Conservation (phyloP, 2,329 filamentous ascomycete genomes). For the Hypomyces rosellus region DNA sequence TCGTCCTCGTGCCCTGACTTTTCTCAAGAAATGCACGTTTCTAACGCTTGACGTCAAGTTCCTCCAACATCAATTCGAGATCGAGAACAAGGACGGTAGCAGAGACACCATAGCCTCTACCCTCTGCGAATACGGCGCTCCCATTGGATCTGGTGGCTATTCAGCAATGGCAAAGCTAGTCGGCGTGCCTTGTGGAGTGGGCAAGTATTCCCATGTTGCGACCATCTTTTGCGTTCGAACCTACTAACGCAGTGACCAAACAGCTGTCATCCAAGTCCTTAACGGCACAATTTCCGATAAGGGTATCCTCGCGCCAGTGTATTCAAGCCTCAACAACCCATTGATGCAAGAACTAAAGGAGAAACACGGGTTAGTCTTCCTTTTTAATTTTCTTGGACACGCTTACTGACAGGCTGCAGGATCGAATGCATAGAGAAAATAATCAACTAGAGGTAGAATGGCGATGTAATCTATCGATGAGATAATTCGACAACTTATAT, state of each 20-base stretch:
- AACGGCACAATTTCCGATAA: slow-evolving; percentile 58
- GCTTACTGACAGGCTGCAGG: too few species aligned
- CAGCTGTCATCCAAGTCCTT: slow-evolving; percentile 66
- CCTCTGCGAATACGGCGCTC: slow-evolving; percentile 74
- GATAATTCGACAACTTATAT: too few species aligned
- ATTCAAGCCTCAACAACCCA: slow-evolving; percentile 52
- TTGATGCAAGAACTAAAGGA: slow-evolving; percentile 70
- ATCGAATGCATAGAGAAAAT: too few species aligned
- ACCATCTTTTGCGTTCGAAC: too few species aligned
- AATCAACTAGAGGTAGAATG: too few species aligned
- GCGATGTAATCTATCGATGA: too few species aligned
- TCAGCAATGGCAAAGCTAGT: slow-evolving; percentile 80
- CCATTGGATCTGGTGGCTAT: slow-evolving; percentile 72
- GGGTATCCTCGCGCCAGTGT: slow-evolving; percentile 8
- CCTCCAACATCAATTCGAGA: slow-evolving; percentile 75
- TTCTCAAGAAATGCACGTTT: not conserved
- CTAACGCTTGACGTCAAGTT: not conserved
- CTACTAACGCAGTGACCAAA: too few species aligned
- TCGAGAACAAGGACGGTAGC: slow-evolving; percentile 73
- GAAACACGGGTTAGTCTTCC: too few species aligned
- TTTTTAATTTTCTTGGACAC: too few species aligned
- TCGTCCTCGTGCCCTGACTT: slow-evolving; percentile 38
- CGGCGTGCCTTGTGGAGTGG: slow-evolving; percentile 32
- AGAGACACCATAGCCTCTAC: slow-evolving; percentile 75
- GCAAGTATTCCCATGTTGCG: too few species aligned